phyloP scores from a whole-genome alignment of 2,329 filamentous ascomycete species.

The Didymosphaeria variabile region DNA sequence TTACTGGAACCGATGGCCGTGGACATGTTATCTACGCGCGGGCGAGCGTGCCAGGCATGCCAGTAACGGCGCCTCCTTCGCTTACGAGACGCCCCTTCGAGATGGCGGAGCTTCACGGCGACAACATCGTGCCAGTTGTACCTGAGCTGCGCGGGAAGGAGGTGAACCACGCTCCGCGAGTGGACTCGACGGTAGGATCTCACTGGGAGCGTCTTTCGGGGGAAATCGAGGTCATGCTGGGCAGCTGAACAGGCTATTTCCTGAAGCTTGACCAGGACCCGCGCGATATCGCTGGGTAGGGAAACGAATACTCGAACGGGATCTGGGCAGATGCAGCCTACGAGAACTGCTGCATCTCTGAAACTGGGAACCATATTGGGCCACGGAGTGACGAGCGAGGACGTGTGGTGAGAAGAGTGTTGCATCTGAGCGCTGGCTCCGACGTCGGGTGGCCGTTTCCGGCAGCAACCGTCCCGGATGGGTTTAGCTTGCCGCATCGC shows the following conservation, averaged over 20 bases:
- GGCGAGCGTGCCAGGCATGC: conserved; percentile 27
- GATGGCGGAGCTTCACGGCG: conserved; percentile 8
- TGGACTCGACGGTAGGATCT: not conserved
- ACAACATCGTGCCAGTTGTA: conserved; percentile 4
- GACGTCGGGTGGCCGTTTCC: not conserved
- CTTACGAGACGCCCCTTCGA: not conserved
- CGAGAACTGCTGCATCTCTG: conserved; percentile 4
- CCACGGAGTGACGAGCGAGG: not conserved
- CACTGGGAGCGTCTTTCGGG: not conserved
- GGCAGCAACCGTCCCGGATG: not conserved
- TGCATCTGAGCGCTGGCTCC: conserved; percentile 12
- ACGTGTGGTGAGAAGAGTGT: conserved; percentile 11
- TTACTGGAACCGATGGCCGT: conserved; percentile 29
- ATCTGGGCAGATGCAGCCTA: not conserved
- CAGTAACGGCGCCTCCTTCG: conserved; percentile 4
- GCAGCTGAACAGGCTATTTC: not conserved
- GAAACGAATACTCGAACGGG: not conserved
- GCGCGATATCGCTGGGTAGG: not conserved
- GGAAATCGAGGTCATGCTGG: not conserved
- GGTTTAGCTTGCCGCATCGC: conserved; percentile 1
- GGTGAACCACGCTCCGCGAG: not conserved
- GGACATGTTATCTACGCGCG: conserved; percentile 24
- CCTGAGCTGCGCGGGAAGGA: conserved; percentile 10
- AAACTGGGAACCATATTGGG: not conserved
- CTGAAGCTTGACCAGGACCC: not conserved